These are phyloP conservation scores for Mycosphaerelloides madeirae DNA, from an alignment of 2,329 filamentous ascomycete genomes.

Conservation along the genomic window DNA sequence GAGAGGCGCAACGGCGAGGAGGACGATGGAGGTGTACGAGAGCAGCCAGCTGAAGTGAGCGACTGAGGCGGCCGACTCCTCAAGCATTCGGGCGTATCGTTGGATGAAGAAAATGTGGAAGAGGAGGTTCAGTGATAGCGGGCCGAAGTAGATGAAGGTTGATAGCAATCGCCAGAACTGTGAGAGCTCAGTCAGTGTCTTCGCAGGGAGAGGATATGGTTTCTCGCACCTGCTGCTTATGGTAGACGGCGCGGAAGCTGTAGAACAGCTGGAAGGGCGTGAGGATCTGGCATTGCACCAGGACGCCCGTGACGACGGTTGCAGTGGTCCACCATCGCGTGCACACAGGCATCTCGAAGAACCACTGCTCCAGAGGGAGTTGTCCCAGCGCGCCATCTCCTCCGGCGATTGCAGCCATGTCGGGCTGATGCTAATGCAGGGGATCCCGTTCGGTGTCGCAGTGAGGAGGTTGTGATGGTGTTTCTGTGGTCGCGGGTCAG, in stretches of 20 bases:
- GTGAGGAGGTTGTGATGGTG: neutral
- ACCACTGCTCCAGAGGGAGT: slow-evolving; percentile 92
- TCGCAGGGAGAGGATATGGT: neutral
- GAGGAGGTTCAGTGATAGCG: slow-evolving; percentile 85
- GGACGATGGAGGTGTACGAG: slow-evolving; percentile 72
- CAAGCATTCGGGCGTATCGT: slow-evolving; percentile 88
- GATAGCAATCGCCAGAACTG: slow-evolving; percentile 96
- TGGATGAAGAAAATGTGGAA: slow-evolving; percentile 99
- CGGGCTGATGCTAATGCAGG: slow-evolving; percentile 2
- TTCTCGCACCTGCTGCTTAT: slow-evolving; percentile 72
- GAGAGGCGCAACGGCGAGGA: slow-evolving; percentile 77
- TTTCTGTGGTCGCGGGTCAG: neutral
- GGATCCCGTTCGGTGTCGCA: neutral
- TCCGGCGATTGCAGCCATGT: slow-evolving; percentile 44
- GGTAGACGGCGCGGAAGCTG: slow-evolving; percentile 85
- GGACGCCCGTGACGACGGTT: slow-evolving; percentile 76
- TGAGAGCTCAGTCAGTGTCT: neutral
- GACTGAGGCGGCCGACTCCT: slow-evolving; percentile 89
- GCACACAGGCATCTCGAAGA: slow-evolving; percentile 96
- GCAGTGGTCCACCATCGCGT: slow-evolving; percentile 96
- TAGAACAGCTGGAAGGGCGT: slow-evolving; percentile 96
- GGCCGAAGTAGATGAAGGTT: slow-evolving; percentile 96
- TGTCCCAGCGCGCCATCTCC: slow-evolving; percentile 45
- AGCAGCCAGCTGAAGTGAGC: slow-evolving; percentile 95
- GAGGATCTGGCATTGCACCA: slow-evolving; percentile 90